These are phyloP conservation scores for Ogataea parapolymorpha DNA, from an alignment of 805 yeast species.

Conservation along the genomic window DNA sequence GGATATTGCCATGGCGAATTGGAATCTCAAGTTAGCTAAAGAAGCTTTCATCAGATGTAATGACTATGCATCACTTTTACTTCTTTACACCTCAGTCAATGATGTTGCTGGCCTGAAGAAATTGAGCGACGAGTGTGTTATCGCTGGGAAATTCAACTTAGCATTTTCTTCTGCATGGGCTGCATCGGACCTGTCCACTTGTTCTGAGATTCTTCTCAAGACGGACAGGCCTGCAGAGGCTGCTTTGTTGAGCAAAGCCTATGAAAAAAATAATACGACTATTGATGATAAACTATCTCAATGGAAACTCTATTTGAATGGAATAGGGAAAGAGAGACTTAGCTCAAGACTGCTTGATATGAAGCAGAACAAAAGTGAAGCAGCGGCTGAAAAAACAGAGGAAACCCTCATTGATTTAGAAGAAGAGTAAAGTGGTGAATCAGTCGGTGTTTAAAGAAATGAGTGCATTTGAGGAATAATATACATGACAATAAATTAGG, in stretches of 20 bases:
- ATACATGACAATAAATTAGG: neutral
- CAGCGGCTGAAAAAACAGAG: no score
- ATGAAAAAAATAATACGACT: constrained; percentile 44
- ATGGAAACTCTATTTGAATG: constrained; percentile 65
- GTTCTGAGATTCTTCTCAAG: constrained; percentile 61
- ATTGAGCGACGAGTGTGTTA: constrained; percentile 65
- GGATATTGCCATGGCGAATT: constrained; percentile 73
- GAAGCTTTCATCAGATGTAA: constrained; percentile 74
- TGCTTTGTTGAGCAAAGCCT: constrained; percentile 72
- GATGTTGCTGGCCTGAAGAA: constrained; percentile 54
- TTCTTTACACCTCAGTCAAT: constrained; percentile 80
- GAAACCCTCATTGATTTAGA: no score
- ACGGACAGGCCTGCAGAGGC: constrained; percentile 82
- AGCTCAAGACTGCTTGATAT: constrained; percentile 51
- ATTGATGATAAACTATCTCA: constrained; percentile 45
- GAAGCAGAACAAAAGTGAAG: no score
- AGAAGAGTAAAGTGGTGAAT: no score
- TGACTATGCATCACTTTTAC: constrained; percentile 77
- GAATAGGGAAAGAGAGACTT: constrained; percentile 50
- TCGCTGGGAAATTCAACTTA: constrained; percentile 78
- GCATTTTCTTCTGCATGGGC: constrained; percentile 93
- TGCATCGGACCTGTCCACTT: constrained; percentile 63
- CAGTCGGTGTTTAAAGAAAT: constrained; percentile 12
- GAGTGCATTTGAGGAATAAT: neutral
- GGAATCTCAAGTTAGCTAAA: constrained; percentile 79